A percentile compares a stretch with the other conserved stretches of the same genome.
These are phyloP conservation scores for Tritrichomonas musculus DNA, from an alignment of 208 protist genomes.

Conservation along the genomic window DNA sequence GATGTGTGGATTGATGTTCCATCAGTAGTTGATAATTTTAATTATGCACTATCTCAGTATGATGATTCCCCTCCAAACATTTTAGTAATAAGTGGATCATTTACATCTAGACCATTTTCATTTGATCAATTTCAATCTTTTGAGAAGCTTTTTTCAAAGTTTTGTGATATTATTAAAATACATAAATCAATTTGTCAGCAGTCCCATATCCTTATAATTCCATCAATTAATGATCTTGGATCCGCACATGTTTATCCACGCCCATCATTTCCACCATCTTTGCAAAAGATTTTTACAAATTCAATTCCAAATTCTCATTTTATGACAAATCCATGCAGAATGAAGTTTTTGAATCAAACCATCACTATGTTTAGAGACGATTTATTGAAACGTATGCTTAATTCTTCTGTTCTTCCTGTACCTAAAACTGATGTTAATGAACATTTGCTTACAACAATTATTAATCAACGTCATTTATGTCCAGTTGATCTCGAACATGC, in stretches of 20 bases:
- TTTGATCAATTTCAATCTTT: background rate
- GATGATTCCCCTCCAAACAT: conserved; percentile 7
- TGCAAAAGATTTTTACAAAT: background rate
- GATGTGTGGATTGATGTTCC: conserved; percentile 25
- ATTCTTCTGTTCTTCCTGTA: background rate
- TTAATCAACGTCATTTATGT: background rate
- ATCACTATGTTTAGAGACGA: conserved; percentile 14
- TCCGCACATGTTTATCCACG: background rate
- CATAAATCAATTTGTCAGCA: background rate
- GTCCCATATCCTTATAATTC: background rate
- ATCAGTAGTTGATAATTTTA: background rate
- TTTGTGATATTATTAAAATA: background rate
- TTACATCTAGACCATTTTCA: background rate
- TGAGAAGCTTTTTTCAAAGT: background rate
- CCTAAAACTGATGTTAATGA: background rate
- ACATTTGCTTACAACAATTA: background rate
- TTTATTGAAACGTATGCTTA: background rate
- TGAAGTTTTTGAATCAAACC: background rate
- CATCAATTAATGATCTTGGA: conserved; percentile 4
- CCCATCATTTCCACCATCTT: background rate
- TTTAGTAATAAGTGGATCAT: background rate
- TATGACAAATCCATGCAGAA: conserved; percentile 27
- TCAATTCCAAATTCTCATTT: background rate
- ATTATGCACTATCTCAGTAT: background rate
- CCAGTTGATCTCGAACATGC: background rate